These are phyloP conservation scores for Claviceps digitariae DNA, from an alignment of 2,329 filamentous ascomycete species.

Conservation along the genomic window DNA sequence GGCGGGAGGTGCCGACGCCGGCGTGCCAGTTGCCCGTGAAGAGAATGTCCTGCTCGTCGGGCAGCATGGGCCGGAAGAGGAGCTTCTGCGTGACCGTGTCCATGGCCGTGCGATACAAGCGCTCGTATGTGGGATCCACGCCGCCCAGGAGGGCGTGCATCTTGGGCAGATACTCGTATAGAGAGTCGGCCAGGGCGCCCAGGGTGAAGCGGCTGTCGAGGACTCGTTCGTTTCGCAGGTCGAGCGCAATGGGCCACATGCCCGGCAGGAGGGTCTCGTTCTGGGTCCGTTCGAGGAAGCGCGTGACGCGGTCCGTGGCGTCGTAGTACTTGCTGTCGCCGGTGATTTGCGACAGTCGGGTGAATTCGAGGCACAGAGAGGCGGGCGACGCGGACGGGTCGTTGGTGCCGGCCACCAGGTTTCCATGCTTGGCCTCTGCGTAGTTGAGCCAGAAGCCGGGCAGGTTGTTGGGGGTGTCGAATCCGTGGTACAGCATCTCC, in stretches of 20 bases:
- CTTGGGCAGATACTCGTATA: conserved; percentile 50
- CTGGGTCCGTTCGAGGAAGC: conserved; percentile 55
- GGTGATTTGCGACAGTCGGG: conserved; percentile 58
- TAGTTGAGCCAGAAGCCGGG: conserved; percentile 36
- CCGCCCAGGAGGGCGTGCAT: conserved; percentile 55
- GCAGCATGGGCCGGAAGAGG: conserved; percentile 57
- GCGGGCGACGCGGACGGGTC: conserved; percentile 37
- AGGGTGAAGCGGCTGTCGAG: conserved; percentile 31
- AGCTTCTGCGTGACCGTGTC: conserved; percentile 48
- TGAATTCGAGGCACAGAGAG: conserved; percentile 65
- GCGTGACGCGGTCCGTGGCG: conserved; percentile 59
- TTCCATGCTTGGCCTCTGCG: conserved; percentile 23
- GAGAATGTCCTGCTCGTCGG: conserved; percentile 47
- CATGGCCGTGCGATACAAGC: conserved; percentile 52
- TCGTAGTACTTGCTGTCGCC: conserved; percentile 63
- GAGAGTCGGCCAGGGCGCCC: conserved; percentile 40
- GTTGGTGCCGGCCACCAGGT: conserved; percentile 36
- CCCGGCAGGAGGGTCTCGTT: conserved; percentile 58
- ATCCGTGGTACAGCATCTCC: conserved; percentile 39
- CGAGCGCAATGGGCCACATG: conserved; percentile 58
- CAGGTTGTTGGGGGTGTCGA: conserved; percentile 40
- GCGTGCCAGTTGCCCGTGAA: conserved; percentile 19
- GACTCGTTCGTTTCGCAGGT: conserved; percentile 43
- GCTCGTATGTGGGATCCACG: conserved; percentile 42
- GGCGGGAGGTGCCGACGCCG: conserved; percentile 9